Conservation (phyloP, 1,139 yeast species). For the Lodderomyces parapsilosis region DNA sequence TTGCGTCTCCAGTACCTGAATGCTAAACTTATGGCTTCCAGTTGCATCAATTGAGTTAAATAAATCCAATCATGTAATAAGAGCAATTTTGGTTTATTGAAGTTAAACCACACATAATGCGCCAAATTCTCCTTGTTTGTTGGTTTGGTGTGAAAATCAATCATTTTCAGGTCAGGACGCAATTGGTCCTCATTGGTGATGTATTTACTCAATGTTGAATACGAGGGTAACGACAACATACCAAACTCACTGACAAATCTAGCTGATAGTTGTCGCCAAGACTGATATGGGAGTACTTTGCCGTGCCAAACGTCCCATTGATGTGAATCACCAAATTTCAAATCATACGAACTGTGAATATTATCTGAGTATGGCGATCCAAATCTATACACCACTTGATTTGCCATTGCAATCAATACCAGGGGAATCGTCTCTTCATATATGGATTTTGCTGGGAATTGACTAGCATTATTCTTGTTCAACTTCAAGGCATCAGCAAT, state of each 20-base stretch:
- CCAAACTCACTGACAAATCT: constrained; percentile 50
- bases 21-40: constrained; percentile 49
- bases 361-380: constrained; percentile 43
- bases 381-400: constrained; percentile 34
- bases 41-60: constrained; percentile 49
- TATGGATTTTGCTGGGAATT: constrained; percentile 40
- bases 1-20: constrained; percentile 46
- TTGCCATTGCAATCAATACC: constrained; percentile 19
- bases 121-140: constrained; percentile 46
- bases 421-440: constrained; percentile 39
- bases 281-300: constrained; percentile 40
- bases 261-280: constrained; percentile 39
- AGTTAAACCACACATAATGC: constrained; percentile 42
- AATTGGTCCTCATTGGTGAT: constrained; percentile 29
- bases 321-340: constrained; percentile 43
- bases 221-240: constrained; percentile 40
- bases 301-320: constrained; percentile 56
- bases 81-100: constrained; percentile 26
- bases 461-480: constrained; percentile 27
- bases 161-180: constrained; percentile 35
- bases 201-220: constrained; percentile 25
- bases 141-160: constrained; percentile 44
- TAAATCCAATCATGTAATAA: constrained; percentile 44
- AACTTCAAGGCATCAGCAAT: constrained; percentile 35
- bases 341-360: constrained; percentile 30